Evolutionary conservation across 75 land plant genomes (phyloP).

Genomic region (Azolla pinnata): DNA sequence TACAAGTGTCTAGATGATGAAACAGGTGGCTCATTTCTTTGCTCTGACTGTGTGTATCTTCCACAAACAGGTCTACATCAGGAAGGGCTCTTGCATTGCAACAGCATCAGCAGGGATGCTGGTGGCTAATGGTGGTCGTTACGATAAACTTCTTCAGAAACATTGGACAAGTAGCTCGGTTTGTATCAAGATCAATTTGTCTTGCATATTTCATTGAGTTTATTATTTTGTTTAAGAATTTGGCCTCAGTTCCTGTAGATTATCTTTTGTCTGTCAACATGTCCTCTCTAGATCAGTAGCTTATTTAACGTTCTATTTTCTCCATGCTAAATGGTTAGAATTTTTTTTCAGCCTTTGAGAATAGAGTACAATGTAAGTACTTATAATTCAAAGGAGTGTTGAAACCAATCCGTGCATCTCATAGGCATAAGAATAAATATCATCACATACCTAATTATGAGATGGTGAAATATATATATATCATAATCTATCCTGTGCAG

Average conservation of each 20-base stretch:
- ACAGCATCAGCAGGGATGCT: conserved; percentile 33
- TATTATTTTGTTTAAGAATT: no score
- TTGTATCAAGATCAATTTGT: conserved; percentile 13
- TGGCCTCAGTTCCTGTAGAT: no score
- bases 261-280: no score
- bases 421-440: no score
- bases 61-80: conserved; percentile 39
- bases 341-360: neutral
- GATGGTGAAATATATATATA: no score
- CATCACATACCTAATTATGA: no score
- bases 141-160: conserved; percentile 65
- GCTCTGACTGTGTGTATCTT: neutral
- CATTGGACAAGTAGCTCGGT: conserved; percentile 46
- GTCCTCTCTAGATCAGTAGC: no score
- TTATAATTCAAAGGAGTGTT: neutral
- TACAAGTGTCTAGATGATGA: no score
- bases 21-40: neutral
- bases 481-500: no score
- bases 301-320: no score
- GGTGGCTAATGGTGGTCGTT: conserved; percentile 85
- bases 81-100: conserved; percentile 34
- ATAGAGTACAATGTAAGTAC: neutral
- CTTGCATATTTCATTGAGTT: no score
- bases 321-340: neutral
- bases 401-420: neutral